These are phyloP conservation scores for Malassezia psittaci DNA, from an alignment of 1,284 basidiomycete genomes.

Conservation along the genomic window DNA sequence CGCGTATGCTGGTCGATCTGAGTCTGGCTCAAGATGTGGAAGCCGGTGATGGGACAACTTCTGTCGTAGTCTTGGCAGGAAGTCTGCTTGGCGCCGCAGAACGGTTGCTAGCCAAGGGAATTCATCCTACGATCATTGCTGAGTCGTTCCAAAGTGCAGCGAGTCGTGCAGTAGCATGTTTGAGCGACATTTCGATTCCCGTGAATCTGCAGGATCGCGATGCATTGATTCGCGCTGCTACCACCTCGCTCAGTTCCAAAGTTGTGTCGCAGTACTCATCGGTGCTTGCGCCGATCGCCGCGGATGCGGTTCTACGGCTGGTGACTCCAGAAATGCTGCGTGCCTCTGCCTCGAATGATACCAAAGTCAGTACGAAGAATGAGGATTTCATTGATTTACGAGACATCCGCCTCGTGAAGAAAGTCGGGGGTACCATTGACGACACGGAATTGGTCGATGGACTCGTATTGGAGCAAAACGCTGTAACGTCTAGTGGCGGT, in stretches of 20 bases:
- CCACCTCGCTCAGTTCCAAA: conserved; percentile 95
- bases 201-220: conserved; percentile 83
- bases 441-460: conserved; percentile 96
- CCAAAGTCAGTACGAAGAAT: background rate
- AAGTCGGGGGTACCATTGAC: conserved; percentile 97
- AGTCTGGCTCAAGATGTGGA: conserved; percentile 97
- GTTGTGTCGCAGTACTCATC: conserved; percentile 99
- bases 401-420: conserved; percentile 93
- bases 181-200: conserved; percentile 84
- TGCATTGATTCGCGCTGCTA: conserved; percentile 78
- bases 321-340: conserved; percentile 13
- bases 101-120: conserved; percentile 85
- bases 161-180: conserved; percentile 80
- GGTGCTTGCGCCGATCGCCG: conserved; percentile 90
- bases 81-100: conserved; percentile 86
- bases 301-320: conserved; percentile 64
- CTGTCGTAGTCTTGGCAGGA: conserved; percentile 92
- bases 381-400: conserved; percentile 67
- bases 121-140: conserved; percentile 94
- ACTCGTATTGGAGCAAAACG: conserved; percentile 90
- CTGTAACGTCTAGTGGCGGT: conserved; percentile 77
- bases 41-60: conserved; percentile 98
- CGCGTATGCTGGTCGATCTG: conserved; percentile 90
- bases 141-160: conserved; percentile 91
- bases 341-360: background rate